Conservation (phyloP, 2,329 filamentous ascomycete genomes). For the Coniochaeta pulveracea region DNA sequence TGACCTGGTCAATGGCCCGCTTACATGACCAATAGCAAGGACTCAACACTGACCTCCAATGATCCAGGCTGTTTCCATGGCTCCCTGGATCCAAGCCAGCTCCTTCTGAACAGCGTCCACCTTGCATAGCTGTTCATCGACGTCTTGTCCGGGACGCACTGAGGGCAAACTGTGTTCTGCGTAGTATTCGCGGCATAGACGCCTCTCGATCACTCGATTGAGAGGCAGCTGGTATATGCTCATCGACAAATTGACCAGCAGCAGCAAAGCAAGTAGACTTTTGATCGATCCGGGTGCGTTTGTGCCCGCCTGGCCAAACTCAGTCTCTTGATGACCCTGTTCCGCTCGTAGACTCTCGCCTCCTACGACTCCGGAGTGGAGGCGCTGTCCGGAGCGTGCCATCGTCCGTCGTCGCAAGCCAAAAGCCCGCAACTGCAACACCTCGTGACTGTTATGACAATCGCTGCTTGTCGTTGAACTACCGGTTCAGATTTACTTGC, state of each 20-base stretch:
- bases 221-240: constrained; percentile 36
- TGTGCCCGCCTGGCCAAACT: too few relatives aligned
- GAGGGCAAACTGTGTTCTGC: constrained; percentile 22
- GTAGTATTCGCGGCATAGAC: constrained; percentile 40
- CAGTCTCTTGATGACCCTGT: too few relatives aligned
- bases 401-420: too few relatives aligned
- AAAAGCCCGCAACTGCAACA: too few relatives aligned
- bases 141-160: constrained; percentile 21
- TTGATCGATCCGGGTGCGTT: too few relatives aligned
- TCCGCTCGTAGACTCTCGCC: too few relatives aligned
- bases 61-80: constrained; percentile 37
- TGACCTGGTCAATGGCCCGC: background rate
- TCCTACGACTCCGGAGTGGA: too few relatives aligned
- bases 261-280: constrained; percentile 25
- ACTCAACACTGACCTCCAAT: constrained; percentile 21
- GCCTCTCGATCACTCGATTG: constrained; percentile 32
- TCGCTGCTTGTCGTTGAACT: too few relatives aligned
- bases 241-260: constrained; percentile 33
- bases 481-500: too few relatives aligned
- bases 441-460: too few relatives aligned
- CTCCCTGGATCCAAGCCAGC: constrained; percentile 40
- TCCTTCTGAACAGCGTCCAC: constrained; percentile 35
- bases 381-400: too few relatives aligned
- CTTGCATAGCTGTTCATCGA: constrained; percentile 43
- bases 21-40: background rate